Percentiles rank a stretch among this genome's conserved stretches.
phyloP scores from a whole-genome alignment of 2,329 filamentous ascomycete species.

The Arthrocladium fulminans region DNA sequence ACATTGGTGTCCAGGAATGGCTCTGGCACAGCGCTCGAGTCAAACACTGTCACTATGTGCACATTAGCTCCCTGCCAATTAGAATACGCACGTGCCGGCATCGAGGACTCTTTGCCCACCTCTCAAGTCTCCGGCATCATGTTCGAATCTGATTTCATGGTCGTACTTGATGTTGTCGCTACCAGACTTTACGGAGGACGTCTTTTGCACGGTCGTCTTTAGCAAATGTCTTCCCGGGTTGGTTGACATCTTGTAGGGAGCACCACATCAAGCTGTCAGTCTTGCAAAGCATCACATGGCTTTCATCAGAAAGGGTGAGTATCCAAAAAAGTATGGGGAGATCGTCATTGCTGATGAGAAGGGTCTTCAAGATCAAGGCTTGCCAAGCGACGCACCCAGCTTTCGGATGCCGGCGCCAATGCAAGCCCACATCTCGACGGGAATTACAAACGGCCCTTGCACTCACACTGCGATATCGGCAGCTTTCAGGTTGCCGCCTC shows the following conservation, averaged over 20 bases:
- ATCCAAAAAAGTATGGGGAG: neutral
- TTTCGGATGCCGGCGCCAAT: neutral
- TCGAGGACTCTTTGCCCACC: conserved; percentile 11
- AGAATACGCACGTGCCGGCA: neutral
- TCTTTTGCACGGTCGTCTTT: conserved; percentile 1
- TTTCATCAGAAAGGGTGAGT: neutral
- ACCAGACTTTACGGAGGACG: neutral
- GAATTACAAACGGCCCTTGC: neutral
- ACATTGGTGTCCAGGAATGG: conserved; percentile 32
- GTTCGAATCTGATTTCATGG: conserved; percentile 8
- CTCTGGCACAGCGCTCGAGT: conserved; percentile 29
- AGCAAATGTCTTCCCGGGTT: neutral
- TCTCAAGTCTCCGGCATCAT: conserved; percentile 12
- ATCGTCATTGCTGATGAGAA: neutral
- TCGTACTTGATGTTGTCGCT: neutral
- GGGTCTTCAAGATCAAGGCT: neutral
- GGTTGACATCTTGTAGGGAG: neutral
- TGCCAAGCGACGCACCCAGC: neutral
- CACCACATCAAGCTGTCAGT: neutral
- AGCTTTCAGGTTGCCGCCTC: neutral
- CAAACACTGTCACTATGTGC: conserved; percentile 26
- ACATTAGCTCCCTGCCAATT: neutral
- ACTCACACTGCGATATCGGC: conserved; percentile 7
- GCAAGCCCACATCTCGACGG: neutral
- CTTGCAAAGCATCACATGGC: neutral